Percentiles rank a stretch among this genome's conserved stretches.
phyloP scores from a whole-genome alignment of 2,329 filamentous ascomycete species.

The Trichoderma asperellum region DNA sequence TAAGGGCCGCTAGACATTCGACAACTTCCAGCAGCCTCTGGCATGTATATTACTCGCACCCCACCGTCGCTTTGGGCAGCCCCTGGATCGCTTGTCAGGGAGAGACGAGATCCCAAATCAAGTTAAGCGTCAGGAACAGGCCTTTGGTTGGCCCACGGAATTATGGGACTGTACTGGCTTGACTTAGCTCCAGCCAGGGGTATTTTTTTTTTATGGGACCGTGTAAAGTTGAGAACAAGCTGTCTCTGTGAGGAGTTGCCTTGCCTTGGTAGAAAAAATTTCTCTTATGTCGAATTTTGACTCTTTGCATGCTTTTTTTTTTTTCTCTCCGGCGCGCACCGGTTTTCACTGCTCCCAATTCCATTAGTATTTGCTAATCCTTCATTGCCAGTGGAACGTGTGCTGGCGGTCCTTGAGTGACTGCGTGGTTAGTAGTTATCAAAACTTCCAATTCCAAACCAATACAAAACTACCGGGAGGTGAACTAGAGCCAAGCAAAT shows the following conservation, averaged over 20 bases:
- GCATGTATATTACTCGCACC: constrained; percentile 14
- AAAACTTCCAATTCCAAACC: not conserved
- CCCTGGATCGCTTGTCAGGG: constrained; percentile 21
- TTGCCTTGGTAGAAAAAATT: not conserved
- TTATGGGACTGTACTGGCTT: not conserved
- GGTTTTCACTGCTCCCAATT: not conserved
- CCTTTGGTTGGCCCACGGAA: constrained; percentile 47
- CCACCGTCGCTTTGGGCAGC: constrained; percentile 12
- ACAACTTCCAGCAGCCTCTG: not conserved
- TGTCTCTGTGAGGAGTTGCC: not conserved
- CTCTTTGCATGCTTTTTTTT: not conserved
- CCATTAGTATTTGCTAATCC: not conserved
- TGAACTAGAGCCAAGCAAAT: not conserved
- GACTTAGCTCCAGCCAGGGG: constrained; percentile 8
- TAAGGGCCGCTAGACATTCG: not conserved
- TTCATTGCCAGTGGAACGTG: not conserved
- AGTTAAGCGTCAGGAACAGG: constrained; percentile 47
- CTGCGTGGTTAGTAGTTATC: not conserved
- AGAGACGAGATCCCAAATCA: constrained; percentile 14
- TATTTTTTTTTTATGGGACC: not conserved
- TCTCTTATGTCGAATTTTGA: not conserved
- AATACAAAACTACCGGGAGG: not conserved
- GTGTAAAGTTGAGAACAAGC: constrained; percentile 2
- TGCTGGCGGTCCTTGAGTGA: not conserved
- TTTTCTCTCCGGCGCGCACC: not conserved